Evolutionary conservation across 1,284 basidiomycete species (phyloP).

Genomic region (Tetrapyrgos nigripes): DNA sequence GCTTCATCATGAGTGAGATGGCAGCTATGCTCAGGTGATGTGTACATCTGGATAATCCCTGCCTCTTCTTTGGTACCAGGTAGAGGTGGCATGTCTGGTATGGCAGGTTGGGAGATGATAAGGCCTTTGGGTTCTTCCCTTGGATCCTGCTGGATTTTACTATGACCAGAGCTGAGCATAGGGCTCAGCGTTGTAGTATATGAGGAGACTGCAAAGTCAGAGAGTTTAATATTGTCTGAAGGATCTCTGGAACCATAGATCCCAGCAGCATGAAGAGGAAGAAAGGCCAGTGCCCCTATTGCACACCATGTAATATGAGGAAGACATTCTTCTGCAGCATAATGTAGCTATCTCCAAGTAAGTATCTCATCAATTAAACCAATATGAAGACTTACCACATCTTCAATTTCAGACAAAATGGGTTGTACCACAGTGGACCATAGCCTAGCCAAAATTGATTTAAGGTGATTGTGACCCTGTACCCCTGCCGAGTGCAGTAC

Average conservation of each 20-base stretch:
- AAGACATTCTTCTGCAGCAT: conserved; percentile 1
- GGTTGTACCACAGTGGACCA: conserved; percentile 4
- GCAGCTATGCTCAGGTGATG: not conserved
- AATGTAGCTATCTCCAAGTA: not conserved
- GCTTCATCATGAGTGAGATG: conserved; percentile 13
- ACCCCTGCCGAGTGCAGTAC: not conserved
- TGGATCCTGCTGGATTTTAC: not conserved
- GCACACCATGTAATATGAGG: conserved; percentile 38
- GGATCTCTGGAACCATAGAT: conserved; percentile 15
- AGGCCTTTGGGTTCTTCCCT: not conserved
- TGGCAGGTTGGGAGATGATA: not conserved
- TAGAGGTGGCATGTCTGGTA: not conserved
- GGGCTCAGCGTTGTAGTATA: not conserved
- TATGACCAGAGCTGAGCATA: not conserved
- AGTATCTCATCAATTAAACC: not conserved
- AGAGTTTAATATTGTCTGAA: conserved; percentile 4
- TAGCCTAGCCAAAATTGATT: not conserved
- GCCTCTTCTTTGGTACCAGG: not conserved
- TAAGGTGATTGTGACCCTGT: not conserved
- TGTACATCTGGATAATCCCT: not conserved
- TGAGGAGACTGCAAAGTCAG: conserved; percentile 19
- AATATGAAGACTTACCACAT: not conserved
- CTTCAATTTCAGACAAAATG: not conserved
- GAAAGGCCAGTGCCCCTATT: conserved; percentile 34
- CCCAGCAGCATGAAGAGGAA: conserved; percentile 40